Percentiles rank a stretch among this genome's conserved stretches.
Conservation (phyloP, 805 yeast species). For the Saturnispora sekii region DNA sequence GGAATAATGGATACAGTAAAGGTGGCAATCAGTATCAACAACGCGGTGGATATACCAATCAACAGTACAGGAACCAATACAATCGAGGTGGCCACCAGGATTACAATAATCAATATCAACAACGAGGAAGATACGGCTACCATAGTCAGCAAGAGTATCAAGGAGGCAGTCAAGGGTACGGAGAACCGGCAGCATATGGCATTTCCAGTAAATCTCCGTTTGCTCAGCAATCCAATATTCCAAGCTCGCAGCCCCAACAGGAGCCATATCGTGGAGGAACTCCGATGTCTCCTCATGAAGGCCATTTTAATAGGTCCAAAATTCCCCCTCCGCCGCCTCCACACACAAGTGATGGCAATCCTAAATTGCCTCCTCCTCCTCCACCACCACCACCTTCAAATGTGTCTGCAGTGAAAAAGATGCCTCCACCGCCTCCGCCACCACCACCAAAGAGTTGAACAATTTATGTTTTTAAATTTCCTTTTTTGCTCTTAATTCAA, state of each 20-base stretch:
- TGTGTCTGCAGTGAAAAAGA: neutral
- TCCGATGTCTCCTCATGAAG: too few relatives aligned
- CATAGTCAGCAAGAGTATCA: neutral
- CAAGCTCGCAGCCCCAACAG: conserved; percentile 1
- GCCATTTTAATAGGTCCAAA: too few relatives aligned
- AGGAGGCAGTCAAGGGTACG: neutral
- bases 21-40: neutral
- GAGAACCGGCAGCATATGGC: conserved; percentile 5
- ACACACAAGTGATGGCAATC: neutral
- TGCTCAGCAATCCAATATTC: conserved; percentile 1
- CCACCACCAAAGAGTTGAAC: conserved; percentile 7
- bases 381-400: conserved; percentile 9
- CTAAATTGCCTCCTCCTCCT: conserved; percentile 7
- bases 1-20: neutral
- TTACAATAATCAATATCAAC: neutral
- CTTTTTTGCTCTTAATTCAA: neutral
- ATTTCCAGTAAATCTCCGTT: conserved; percentile 1
- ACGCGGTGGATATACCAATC: too few relatives aligned
- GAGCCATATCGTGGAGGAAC: neutral
- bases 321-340: conserved; percentile 12
- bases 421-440: conserved; percentile 2
- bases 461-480: neutral
- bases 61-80: too few relatives aligned
- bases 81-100: neutral
- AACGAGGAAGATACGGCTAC: neutral